These are phyloP conservation scores for Castanospermum australe DNA, from an alignment of 306 rosid species.

Conservation along the genomic window DNA sequence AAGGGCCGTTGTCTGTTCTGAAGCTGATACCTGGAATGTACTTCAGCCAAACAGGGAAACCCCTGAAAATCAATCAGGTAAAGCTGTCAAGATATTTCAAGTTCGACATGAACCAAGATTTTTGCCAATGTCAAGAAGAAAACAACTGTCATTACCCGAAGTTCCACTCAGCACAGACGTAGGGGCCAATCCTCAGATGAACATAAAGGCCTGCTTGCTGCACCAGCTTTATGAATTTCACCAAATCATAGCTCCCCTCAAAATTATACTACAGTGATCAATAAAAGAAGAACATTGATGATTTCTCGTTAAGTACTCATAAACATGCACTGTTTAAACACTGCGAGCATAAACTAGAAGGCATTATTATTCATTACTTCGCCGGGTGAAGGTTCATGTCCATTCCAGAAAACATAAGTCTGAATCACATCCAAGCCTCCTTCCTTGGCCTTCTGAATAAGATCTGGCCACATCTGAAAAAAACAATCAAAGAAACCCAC, in stretches of 20 bases:
- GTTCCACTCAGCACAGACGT: slow-evolving; percentile 99
- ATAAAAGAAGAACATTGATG: background rate
- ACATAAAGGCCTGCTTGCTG: slow-evolving; percentile 91
- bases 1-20: slow-evolving; percentile 90
- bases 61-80: slow-evolving; percentile 52
- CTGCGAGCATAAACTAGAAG: slow-evolving; percentile 18
- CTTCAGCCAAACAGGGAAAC: slow-evolving; percentile 98
- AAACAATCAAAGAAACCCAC: slow-evolving; percentile 24
- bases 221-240: slow-evolving; percentile 83
- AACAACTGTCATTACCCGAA: slow-evolving; percentile 66
- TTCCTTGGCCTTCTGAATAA: slow-evolving; percentile 94
- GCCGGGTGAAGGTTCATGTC: slow-evolving; percentile 95
- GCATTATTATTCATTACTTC: slow-evolving; percentile 48
- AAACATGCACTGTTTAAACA: slow-evolving; percentile 7
- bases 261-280: slow-evolving; percentile 71
- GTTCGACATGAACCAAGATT: slow-evolving; percentile 6
- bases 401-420: slow-evolving; percentile 99
- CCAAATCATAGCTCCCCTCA: slow-evolving; percentile 93
- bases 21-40: slow-evolving; percentile 92
- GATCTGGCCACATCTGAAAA: slow-evolving; percentile 99
- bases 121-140: slow-evolving; percentile 5
- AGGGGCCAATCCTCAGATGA: slow-evolving; percentile 97
- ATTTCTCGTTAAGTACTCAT: background rate
- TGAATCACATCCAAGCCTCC: slow-evolving; percentile 98
- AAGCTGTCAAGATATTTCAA: slow-evolving; percentile 11